Evolutionary conservation across 1,139 yeast species (phyloP).

Genomic region (Suhomyces yuchorum): DNA sequence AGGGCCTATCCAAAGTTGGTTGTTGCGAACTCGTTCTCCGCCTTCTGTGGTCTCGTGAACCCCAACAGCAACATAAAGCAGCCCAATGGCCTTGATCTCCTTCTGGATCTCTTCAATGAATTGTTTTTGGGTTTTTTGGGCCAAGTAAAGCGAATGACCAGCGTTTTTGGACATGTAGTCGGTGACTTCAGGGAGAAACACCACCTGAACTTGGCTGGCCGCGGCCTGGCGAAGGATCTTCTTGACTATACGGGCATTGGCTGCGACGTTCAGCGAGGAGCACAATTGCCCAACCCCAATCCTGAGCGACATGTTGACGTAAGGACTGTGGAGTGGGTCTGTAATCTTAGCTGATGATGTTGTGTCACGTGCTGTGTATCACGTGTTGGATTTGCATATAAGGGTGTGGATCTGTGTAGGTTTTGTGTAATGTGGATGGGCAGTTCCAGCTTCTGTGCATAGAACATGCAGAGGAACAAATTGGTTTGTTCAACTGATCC

Average conservation of each 20-base stretch:
- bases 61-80: constrained; percentile 55
- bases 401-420: neutral
- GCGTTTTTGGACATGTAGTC: constrained; percentile 81
- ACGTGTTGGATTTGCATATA: too few relatives aligned
- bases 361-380: neutral
- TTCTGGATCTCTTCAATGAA: constrained; percentile 53
- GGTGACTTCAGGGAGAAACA: constrained; percentile 91
- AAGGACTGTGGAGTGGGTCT: neutral
- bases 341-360: neutral
- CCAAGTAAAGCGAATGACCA: constrained; percentile 61
- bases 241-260: constrained; percentile 61
- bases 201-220: constrained; percentile 55
- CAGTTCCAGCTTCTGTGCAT: neutral
- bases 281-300: constrained; percentile 89
- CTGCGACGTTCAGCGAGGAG: constrained; percentile 62
- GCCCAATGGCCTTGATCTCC: constrained; percentile 44
- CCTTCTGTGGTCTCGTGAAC: constrained; percentile 71
- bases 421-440: neutral
- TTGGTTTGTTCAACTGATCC: too few relatives aligned
- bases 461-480: neutral
- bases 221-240: constrained; percentile 66
- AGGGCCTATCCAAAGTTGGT: constrained; percentile 68
- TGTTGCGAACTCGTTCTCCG: constrained; percentile 59
- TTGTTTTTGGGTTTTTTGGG: constrained; percentile 51
- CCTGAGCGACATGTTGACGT: constrained; percentile 11